Percentiles rank a stretch among this genome's conserved stretches.
Conservation (phyloP, 495 filamentous ascomycete species). For the Sabuloglossum arenarium region DNA sequence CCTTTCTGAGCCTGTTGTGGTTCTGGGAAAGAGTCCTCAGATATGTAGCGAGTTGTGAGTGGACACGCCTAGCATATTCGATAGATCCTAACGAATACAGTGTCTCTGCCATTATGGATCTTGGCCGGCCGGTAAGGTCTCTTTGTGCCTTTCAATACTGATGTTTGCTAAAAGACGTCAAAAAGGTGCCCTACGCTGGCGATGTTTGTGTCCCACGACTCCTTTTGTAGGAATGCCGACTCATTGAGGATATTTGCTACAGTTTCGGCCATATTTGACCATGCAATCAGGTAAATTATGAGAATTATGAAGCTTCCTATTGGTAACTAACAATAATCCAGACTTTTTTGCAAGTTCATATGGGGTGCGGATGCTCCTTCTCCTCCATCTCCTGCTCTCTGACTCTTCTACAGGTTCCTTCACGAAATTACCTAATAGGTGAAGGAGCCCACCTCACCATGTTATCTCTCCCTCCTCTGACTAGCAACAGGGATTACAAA, state of each 20-base stretch:
- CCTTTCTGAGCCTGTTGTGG: conserved; percentile 15
- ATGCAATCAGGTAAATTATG: conserved; percentile 15
- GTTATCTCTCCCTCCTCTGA: not conserved
- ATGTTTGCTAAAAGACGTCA: not conserved
- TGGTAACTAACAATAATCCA: conserved; percentile 13
- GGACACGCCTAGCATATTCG: not conserved
- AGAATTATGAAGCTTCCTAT: conserved; percentile 12
- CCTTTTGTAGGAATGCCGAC: not conserved
- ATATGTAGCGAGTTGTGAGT: conserved; percentile 11
- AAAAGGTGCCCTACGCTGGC: conserved; percentile 14
- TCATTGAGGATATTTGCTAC: not conserved
- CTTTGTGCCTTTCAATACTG: not conserved
- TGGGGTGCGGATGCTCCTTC: not conserved
- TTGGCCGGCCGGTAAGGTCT: conserved; percentile 11
- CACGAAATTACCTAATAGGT: not conserved
- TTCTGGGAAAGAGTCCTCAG: conserved; percentile 16
- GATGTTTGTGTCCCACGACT: not conserved
- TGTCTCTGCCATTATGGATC: conserved; percentile 13
- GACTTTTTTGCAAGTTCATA: conserved; percentile 10
- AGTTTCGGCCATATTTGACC: conserved; percentile 14
- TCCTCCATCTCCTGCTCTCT: not conserved
- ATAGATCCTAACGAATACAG: not conserved
- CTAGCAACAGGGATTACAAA: not conserved
- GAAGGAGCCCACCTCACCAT: not conserved
- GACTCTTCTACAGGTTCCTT: not conserved